A percentile compares a stretch with the other conserved stretches of the same genome.
Evolutionary conservation across 768 basidiomycete genomes (phyloP).

Genomic region (Lentinula sp.): DNA sequence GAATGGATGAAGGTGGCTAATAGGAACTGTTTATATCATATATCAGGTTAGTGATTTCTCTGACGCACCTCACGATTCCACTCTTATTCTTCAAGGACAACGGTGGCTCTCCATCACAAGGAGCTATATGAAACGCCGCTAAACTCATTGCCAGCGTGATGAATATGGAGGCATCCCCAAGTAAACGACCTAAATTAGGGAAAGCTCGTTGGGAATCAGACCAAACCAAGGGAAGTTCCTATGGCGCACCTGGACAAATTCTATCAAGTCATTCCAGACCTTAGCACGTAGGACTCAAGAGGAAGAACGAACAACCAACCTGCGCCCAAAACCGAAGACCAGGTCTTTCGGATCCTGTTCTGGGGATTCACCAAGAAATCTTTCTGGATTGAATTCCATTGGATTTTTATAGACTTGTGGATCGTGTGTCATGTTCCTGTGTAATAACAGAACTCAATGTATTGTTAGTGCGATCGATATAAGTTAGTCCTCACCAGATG

Average conservation of each 20-base stretch:
- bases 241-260: constrained; percentile 3
- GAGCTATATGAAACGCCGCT: constrained; percentile 4
- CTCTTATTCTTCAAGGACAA: not conserved
- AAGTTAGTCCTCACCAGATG: constrained; percentile 9
- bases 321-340: constrained; percentile 11
- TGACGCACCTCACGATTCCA: constrained; percentile 5
- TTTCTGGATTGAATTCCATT: constrained; percentile 12
- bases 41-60: not conserved
- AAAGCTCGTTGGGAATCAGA: not conserved
- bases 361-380: constrained; percentile 9
- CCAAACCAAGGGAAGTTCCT: not conserved
- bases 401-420: constrained; percentile 9
- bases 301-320: constrained; percentile 1
- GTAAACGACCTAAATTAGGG: not conserved
- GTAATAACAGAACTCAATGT: not conserved
- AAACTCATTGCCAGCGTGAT: constrained; percentile 5
- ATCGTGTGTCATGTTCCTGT: constrained; percentile 15
- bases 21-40: not conserved
- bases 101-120: not conserved
- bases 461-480: not conserved
- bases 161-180: constrained; percentile 2
- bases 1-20: constrained; percentile 4
- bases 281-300: not conserved
- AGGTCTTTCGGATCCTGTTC: constrained; percentile 9
- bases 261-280: not conserved